Conservation (phyloP, 345 rosid species). For the Toxicodendron radicans region DNA sequence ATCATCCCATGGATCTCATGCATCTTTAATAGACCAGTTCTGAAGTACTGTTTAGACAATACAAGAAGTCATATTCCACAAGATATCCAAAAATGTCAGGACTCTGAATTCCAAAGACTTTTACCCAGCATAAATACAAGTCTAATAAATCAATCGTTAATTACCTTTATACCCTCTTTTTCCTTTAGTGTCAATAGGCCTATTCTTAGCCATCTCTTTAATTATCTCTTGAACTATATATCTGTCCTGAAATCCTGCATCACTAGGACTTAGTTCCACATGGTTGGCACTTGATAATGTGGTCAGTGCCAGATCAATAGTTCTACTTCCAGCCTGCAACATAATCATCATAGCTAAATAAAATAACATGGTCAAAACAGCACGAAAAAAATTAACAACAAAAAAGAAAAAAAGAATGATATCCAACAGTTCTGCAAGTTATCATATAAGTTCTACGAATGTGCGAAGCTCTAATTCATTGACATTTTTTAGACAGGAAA, state of each 20-base stretch:
- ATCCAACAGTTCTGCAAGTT: neutral
- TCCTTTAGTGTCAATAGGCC: constrained; percentile 89
- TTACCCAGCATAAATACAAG: neutral
- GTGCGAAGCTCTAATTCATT: too few relatives aligned
- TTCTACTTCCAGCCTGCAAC: constrained; percentile 87
- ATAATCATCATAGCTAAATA: constrained; percentile 4
- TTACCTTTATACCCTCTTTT: constrained; percentile 84
- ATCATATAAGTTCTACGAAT: neutral
- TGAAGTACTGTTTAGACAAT: neutral
- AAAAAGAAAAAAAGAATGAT: neutral
- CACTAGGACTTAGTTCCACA: constrained; percentile 92
- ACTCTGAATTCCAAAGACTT: neutral
- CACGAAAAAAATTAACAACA: neutral
- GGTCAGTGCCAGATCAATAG: constrained; percentile 83
- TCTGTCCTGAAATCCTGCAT: constrained; percentile 97
- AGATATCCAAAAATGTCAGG: neutral
- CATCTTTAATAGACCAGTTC: neutral
- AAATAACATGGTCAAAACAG: neutral
- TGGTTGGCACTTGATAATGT: constrained; percentile 84
- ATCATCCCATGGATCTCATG: neutral
- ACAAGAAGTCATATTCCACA: neutral
- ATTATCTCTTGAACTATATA: constrained; percentile 93
- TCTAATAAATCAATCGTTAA: constrained; percentile 3
- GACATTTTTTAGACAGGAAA: too few relatives aligned
- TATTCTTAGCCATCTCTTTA: constrained; percentile 95